Evolutionary conservation across 306 rosid genomes (phyloP), one percentile per base, ranked within the genome.

Genomic region (Cucumis hystrix): DNA sequence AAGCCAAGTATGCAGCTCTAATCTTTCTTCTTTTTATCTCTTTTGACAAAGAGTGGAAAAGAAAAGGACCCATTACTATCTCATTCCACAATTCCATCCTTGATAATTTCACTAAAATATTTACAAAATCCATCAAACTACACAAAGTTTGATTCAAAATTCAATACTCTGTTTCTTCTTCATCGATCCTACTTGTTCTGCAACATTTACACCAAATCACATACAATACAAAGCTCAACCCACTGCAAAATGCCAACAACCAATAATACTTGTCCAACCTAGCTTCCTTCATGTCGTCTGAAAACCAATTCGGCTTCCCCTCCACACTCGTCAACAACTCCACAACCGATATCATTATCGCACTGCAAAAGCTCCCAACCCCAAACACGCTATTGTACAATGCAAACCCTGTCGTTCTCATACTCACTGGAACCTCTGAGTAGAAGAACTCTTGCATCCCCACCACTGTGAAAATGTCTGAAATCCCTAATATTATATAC

Each of bases 391-490:
- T 90, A 0, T 87, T 90, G 69, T 89, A 87, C 52, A 95, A 75
- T 0, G 97, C 97, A 80, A 95, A 89, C 5, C 90, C 99, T 87
- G 89, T 83, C 3, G 97, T 92, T 75, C 92, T 92, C 99, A 92
- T 92, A 47, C 82, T 88, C 41, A 62, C 75, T 0, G 99, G 99
- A 63, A 92, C 96, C 78, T 95, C 96, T n/a, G 91, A 83, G 85
- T 90, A 95, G 59, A 95, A 95, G 40, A 95, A 95, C 77, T 95
- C 99, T 20, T 95, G 97, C 97, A 95, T 95, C 2, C 97, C 99
- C 51, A 95, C 97, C 28, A 92, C 97, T 1, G 97, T 95, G 84
- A 95, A 95, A 75, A 92, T 92, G 78, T 92, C 99, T 14, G 97
- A 89, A 40, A 95, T 75, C 5, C 99, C 99, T 8, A 95, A 79